Base-by-base conservation (phyloP, 495 filamentous ascomycete species). In the Acidiella bohemica region DNA sequence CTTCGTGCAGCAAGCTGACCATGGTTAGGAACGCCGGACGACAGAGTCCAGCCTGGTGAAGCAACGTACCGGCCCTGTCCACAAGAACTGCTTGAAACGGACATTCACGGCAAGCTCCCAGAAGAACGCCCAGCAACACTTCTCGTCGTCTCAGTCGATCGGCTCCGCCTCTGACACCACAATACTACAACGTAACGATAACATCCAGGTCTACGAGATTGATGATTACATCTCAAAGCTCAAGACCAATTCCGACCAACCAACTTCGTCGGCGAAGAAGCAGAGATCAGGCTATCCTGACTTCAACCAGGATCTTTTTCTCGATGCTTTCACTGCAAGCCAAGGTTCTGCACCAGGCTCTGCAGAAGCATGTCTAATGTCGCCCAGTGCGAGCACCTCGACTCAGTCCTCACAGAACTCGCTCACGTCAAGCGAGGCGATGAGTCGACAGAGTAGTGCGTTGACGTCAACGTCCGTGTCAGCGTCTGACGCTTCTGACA, bases 371-470 rank as follows among this genome's bases (percentile, higher is more conserved):
- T n/a, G n/a, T n/a, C n/a, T n/a, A n/a, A 31, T 31, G 13, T 46
- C 41, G 19, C 36, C 41, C 3, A 35, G 47, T 32, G 42, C 49
- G 8, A 49, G 40, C 25, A 41, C 39, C 25, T 50, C 42, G 42
- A 46, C 38, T 41, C 27, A 51, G 24, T 37, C 33, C 12, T 46
- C 47, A 39, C 42, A 32, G 14, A 9, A 18, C 4, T 42, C 43
- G 1, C 14, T 45, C 19, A 27, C 35, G 1, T 46, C 42, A 32
- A 39, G 36, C 21, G 42, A 40, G 30, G 37, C 42, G 8, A 51
- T 60, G 56, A 56, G 55, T 49, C 53, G 57, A 25, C 47, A 56
- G 33, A 46, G 50, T 41, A 60, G 59, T 39, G 27, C 42, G 32
- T 34, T 31, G 14, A 46, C 42, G 22, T 18, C 44, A 3, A 39